phyloP scores from a whole-genome alignment of 345 rosid genomes.

The Dipteronia dyeriana region DNA sequence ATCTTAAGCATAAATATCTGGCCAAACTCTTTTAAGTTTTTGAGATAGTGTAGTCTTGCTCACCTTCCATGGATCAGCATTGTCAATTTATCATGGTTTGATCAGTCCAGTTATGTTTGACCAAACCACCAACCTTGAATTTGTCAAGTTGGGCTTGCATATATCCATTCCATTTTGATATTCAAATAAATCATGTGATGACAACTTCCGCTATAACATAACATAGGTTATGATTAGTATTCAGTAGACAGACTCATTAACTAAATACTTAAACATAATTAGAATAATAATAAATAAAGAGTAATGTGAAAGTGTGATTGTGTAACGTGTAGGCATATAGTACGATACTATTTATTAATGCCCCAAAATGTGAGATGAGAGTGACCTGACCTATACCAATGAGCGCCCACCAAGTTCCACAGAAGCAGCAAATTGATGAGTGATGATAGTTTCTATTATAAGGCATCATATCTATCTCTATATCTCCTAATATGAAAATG shows the following conservation, averaged over 20 bases:
- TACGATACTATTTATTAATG: background rate
- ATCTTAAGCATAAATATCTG: background rate
- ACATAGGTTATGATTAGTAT: background rate
- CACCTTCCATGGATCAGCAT: background rate
- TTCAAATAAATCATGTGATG: background rate
- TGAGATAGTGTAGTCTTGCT: background rate
- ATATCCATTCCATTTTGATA: background rate
- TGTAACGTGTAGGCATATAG: background rate
- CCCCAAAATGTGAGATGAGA: background rate
- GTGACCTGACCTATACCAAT: background rate
- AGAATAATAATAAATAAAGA: background rate
- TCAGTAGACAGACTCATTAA: background rate
- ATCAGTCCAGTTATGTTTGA: background rate
- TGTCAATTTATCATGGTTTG: background rate
- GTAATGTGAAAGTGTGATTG: slow-evolving; percentile 1
- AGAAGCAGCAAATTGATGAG: no score
- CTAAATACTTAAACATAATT: background rate
- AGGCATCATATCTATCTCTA: background rate
- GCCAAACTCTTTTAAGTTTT: background rate
- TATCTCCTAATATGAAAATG: background rate
- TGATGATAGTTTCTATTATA: background rate
- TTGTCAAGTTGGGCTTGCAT: background rate
- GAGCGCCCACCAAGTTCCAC: background rate
- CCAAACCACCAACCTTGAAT: background rate
- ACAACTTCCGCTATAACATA: background rate